Evolutionary conservation across 148 eudicot genomes (phyloP).

Genomic region (Diospyros lotus): DNA sequence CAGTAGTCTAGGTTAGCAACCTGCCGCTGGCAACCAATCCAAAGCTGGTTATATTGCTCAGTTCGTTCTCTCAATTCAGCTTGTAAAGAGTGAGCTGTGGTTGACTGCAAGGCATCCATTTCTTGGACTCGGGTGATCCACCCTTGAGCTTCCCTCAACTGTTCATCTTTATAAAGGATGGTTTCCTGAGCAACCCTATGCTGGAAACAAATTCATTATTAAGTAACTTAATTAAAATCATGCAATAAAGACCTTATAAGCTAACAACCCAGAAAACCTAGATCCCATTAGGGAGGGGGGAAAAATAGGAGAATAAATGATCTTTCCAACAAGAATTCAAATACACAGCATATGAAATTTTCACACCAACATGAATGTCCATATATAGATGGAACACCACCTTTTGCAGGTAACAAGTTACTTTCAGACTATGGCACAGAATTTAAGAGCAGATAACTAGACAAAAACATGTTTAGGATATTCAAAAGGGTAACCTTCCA

Average conservation of each 20-base stretch:
- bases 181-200: slow-evolving; percentile 80
- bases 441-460: not conserved
- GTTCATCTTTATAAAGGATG: slow-evolving; percentile 72
- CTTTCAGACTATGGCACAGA: not conserved
- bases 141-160: slow-evolving; percentile 77
- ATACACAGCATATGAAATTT: not conserved
- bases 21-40: slow-evolving; percentile 87
- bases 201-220: slow-evolving; percentile 38
- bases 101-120: slow-evolving; percentile 78
- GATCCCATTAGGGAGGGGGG: not conserved
- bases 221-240: not conserved
- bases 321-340: not conserved
- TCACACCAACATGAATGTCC: not conserved
- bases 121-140: slow-evolving; percentile 88
- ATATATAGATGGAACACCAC: not conserved
- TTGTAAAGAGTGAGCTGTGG: slow-evolving; percentile 53
- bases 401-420: not conserved
- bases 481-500: not conserved
- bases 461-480: not conserved
- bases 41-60: slow-evolving; percentile 83
- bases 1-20: slow-evolving; percentile 23
- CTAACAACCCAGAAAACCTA: not conserved
- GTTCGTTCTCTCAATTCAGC: slow-evolving; percentile 80
- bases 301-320: not conserved
- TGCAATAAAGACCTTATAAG: not conserved